Percentiles rank a stretch among this genome's conserved stretches.
These are phyloP conservation scores for Dryas octopetala DNA, from an alignment of 306 rosid genomes.

Conservation along the genomic window DNA sequence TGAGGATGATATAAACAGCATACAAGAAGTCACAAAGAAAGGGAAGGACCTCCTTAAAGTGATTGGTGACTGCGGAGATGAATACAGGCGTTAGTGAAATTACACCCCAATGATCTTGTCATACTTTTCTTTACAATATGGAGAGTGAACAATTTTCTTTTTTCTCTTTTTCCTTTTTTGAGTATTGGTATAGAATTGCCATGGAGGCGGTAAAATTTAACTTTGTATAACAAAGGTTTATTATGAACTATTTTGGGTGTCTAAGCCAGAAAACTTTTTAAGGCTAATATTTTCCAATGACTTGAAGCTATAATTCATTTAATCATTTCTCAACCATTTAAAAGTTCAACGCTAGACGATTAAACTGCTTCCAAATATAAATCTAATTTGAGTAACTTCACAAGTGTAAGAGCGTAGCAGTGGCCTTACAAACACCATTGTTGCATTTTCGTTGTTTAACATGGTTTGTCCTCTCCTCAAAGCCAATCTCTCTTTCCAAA, in stretches of 20 bases:
- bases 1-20: conserved; percentile 71
- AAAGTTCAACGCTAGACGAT: too few species aligned
- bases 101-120: too few species aligned
- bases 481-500: conserved; percentile 45
- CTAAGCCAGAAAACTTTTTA: background rate
- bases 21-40: conserved; percentile 62
- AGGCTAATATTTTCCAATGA: background rate
- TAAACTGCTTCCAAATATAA: too few species aligned
- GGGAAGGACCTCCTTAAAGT: conserved; percentile 83
- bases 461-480: conserved; percentile 29
- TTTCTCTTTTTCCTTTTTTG: background rate
- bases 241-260: background rate
- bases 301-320: too few species aligned
- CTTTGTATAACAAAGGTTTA: background rate
- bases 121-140: background rate
- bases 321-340: too few species aligned
- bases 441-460: too few species aligned
- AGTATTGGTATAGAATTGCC: background rate
- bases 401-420: too few species aligned
- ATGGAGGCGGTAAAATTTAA: background rate
- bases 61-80: conserved; percentile 97
- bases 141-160: background rate
- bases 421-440: too few species aligned
- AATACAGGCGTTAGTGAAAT: conserved; percentile 74
- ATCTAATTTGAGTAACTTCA: too few species aligned